Conservation (phyloP, 768 basidiomycete species). For the Mrakia gelida region DNA sequence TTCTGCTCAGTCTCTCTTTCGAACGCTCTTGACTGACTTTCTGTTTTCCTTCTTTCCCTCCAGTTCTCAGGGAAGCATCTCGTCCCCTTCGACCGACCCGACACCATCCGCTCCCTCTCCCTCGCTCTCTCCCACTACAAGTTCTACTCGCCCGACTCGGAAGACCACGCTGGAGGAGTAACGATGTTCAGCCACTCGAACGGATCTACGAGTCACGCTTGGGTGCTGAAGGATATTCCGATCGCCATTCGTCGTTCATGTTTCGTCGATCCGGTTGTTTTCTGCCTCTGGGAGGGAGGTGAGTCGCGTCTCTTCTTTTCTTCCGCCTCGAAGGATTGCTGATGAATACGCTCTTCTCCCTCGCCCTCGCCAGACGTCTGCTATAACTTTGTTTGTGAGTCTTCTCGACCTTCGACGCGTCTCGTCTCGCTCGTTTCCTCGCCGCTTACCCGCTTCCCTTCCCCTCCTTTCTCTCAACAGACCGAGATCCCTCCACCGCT, state of each 20-base stretch:
- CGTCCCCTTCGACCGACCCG: constrained; percentile 60
- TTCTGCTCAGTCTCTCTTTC: not conserved
- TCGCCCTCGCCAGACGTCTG: constrained; percentile 61
- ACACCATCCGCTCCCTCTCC: constrained; percentile 59
- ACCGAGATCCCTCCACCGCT: constrained; percentile 56
- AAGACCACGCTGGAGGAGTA: constrained; percentile 52
- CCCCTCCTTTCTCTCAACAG: constrained; percentile 50
- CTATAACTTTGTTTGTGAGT: constrained; percentile 70
- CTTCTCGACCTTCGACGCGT: not conserved
- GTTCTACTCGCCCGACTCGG: constrained; percentile 32
- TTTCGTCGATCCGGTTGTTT: constrained; percentile 79
- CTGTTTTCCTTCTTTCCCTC: not conserved
- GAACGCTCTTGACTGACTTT: too few species aligned
- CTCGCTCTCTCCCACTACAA: constrained; percentile 65
- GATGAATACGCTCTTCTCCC: not conserved
- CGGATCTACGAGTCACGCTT: constrained; percentile 78
- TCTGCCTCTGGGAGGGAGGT: constrained; percentile 94
- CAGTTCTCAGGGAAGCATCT: constrained; percentile 51
- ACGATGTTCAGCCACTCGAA: constrained; percentile 85
- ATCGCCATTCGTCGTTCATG: constrained; percentile 68
- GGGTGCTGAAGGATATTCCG: constrained; percentile 78
- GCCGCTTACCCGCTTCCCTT: not conserved
- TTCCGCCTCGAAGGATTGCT: too few species aligned
- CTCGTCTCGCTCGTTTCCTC: too few species aligned
- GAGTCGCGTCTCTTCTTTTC: constrained; percentile 37